Evolutionary conservation across 1,284 basidiomycete species (phyloP).

Genomic region (Leccinum subspadiceum): DNA sequence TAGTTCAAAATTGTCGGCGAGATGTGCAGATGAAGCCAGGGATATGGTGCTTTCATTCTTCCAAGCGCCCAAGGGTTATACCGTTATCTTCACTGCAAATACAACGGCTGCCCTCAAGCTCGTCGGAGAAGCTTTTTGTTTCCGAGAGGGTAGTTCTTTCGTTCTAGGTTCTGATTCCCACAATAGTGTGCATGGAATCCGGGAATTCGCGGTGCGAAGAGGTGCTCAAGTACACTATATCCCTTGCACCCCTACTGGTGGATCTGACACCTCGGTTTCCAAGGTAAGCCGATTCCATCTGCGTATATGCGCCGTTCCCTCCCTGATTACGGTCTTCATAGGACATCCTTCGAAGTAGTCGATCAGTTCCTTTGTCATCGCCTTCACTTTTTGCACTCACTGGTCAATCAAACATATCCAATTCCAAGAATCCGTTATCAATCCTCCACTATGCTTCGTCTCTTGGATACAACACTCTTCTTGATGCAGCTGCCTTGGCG

Average conservation of each 20-base stretch:
- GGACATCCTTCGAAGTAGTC: slow-evolving; percentile 44
- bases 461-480: slow-evolving; percentile 69
- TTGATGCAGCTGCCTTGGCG: slow-evolving; percentile 78
- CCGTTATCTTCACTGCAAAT: slow-evolving; percentile 80
- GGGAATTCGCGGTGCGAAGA: slow-evolving; percentile 59
- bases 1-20: slow-evolving; percentile 68
- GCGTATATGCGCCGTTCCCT: slow-evolving; percentile 21
- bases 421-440: slow-evolving; percentile 59
- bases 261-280: slow-evolving; percentile 54
- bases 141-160: slow-evolving; percentile 52
- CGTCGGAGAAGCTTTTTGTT: slow-evolving; percentile 78
- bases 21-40: slow-evolving; percentile 66
- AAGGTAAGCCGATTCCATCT: slow-evolving; percentile 45
- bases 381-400: slow-evolving; percentile 72
- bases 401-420: slow-evolving; percentile 79
- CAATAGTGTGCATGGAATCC: slow-evolving; percentile 82
- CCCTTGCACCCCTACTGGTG: slow-evolving; percentile 59
- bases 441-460: slow-evolving; percentile 58
- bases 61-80: slow-evolving; percentile 68
- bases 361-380: slow-evolving; percentile 39
- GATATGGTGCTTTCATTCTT: slow-evolving; percentile 71
- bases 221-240: slow-evolving; percentile 64
- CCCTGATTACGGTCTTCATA: slow-evolving; percentile 20
- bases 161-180: slow-evolving; percentile 74
- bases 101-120: slow-evolving; percentile 78